phyloP scores from a whole-genome alignment of 78 protist genomes.

The Monosiga brevicollis region DNA sequence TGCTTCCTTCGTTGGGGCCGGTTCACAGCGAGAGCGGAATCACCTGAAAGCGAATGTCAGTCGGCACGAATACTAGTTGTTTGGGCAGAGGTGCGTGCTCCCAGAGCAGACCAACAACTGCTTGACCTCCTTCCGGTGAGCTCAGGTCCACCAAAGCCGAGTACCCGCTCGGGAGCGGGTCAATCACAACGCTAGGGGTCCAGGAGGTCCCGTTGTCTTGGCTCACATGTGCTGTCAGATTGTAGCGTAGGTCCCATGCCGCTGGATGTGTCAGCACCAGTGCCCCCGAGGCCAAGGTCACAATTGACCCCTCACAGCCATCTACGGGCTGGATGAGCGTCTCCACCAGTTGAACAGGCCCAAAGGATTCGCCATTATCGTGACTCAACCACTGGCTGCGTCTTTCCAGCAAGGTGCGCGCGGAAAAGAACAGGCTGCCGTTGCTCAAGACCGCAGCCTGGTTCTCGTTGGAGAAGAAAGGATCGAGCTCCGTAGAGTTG shows the following conservation, averaged over 20 bases:
- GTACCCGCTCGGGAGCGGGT: background rate
- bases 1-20: no score
- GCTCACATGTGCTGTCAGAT: background rate
- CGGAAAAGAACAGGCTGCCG: background rate
- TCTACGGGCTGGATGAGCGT: background rate
- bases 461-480: background rate
- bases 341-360: background rate
- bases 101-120: no score
- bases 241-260: background rate
- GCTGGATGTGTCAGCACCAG: background rate
- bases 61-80: no score
- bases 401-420: background rate
- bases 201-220: background rate
- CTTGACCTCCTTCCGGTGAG: background rate
- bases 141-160: background rate
- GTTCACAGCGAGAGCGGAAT: no score
- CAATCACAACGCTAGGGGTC: background rate
- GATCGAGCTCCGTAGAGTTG: background rate
- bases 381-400: background rate
- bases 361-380: background rate
- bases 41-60: no score
- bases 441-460: background rate
- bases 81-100: no score
- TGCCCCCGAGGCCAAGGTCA: background rate
- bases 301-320: background rate